Conservation (phyloP, 352 stramenopile species). For the Thraustochytrium sp. region DNA sequence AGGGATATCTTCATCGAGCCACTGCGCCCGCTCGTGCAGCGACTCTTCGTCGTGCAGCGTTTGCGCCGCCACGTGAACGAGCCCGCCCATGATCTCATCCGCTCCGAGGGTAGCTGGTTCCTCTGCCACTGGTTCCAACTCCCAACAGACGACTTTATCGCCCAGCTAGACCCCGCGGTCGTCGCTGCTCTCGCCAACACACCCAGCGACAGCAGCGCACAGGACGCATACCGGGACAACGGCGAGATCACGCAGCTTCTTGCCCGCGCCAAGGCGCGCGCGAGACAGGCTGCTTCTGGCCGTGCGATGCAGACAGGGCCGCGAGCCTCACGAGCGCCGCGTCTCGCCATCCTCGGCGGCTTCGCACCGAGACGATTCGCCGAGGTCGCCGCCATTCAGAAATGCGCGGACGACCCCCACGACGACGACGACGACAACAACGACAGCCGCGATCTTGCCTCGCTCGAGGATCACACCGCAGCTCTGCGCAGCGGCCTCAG, state of each 20-base stretch:
- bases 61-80: background rate
- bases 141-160: background rate
- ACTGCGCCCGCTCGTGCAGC: background rate
- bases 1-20: background rate
- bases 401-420: background rate
- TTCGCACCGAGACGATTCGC: no score
- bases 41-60: background rate
- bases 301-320: no score
- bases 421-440: background rate
- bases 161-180: background rate
- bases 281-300: no score
- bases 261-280: no score
- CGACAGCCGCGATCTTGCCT: background rate
- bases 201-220: background rate
- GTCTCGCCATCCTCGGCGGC: no score
- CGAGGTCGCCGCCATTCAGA: no score
- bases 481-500: background rate
- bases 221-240: background rate
- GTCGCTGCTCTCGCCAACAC: background rate
- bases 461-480: background rate
- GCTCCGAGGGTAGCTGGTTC: slow-evolving; percentile 33
- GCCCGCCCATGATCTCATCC: background rate
- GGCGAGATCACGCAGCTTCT: no score
- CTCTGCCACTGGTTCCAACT: background rate
- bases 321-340: no score